Conservation (phyloP, 73 alveolate genomes). For the Paramecium octaurelia region DNA sequence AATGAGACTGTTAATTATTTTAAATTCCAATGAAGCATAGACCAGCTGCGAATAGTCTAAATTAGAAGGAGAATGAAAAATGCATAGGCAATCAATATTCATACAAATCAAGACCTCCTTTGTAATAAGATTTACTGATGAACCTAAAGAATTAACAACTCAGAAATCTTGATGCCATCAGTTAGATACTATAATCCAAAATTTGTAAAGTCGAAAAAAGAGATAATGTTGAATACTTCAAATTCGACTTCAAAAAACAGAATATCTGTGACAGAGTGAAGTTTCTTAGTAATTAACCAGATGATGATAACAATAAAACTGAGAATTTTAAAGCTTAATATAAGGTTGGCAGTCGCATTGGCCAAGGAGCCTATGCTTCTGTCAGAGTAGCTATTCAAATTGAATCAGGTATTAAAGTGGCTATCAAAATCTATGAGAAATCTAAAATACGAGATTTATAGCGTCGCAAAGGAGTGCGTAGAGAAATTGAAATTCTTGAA, state of each 20-base stretch:
- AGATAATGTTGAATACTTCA: constrained; percentile 29
- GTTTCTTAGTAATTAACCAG: constrained; percentile 7
- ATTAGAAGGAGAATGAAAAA: background rate
- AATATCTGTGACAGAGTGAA: constrained; percentile 16
- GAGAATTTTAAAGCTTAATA: constrained; percentile 49
- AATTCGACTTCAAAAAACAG: constrained; percentile 11
- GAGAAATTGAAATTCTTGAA: constrained; percentile 88
- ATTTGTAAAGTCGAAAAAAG: constrained; percentile 41
- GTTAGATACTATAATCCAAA: background rate
- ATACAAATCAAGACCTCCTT: constrained; percentile 27
- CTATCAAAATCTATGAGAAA: constrained; percentile 86
- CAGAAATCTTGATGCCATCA: background rate
- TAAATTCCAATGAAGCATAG: constrained; percentile 1
- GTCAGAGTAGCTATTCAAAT: constrained; percentile 64
- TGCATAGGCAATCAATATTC: background rate
- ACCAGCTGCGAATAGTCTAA: background rate
- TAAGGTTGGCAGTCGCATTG: constrained; percentile 59
- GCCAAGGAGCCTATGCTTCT: constrained; percentile 66
- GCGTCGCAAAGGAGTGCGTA: constrained; percentile 80
- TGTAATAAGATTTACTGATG: background rate
- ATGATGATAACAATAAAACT: constrained; percentile 54
- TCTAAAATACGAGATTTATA: constrained; percentile 82
- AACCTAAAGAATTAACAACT: background rate
- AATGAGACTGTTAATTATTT: constrained; percentile 20
- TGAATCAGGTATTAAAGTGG: constrained; percentile 56